Base-by-base conservation (phyloP, 2,329 filamentous ascomycete species). In the Clarireedia homoeocarpa region DNA sequence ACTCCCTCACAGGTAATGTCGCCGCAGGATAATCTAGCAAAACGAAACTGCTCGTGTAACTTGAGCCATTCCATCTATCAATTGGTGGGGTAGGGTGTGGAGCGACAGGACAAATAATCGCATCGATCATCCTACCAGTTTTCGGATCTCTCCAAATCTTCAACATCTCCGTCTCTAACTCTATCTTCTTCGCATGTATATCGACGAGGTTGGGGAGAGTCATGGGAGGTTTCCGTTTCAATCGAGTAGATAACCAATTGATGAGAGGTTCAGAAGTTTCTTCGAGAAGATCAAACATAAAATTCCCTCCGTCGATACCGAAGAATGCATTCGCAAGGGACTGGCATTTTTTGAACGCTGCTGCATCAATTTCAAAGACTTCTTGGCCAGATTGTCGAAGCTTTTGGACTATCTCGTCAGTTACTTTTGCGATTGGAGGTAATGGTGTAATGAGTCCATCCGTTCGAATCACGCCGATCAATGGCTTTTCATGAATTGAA, bases 1-100 rank as follows among this genome's bases (percentile, higher is more conserved):
- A 74, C 1, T 67, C 65, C 2, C 82, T 70, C 0, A 86, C 75
- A 0, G 83, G 83, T 1, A 86, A 59, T 0, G 67, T 69, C 0
- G 79, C 84, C 2, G 82, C 78, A 0, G 83, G 78, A 63, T 81
- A 83, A 65, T 87, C 83, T 23, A 86, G 67, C 54, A 86, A 63
- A 7, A 85, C 82, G 63, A 83, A 85, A 1, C 74, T 75, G 23
- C 74, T 78, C 0, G 82, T 85, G 64, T 86, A 86, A 56, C 81
- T 78, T 0, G 81, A 77, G 0, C 77, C 78, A 65, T 84, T 84
- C 70, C 81, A 86, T 2, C 76, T 72, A 69, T 87, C 84, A 54
- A 84, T 77, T 9, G 77, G 74, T 1, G 83, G 80, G 0, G 83
- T 76, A 0, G 83, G 81, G 67, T 87, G 84, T 2, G 83, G 82